Evolutionary conservation across 116 monocot species (phyloP).

Genomic region (Papilionanthe hybrid): DNA sequence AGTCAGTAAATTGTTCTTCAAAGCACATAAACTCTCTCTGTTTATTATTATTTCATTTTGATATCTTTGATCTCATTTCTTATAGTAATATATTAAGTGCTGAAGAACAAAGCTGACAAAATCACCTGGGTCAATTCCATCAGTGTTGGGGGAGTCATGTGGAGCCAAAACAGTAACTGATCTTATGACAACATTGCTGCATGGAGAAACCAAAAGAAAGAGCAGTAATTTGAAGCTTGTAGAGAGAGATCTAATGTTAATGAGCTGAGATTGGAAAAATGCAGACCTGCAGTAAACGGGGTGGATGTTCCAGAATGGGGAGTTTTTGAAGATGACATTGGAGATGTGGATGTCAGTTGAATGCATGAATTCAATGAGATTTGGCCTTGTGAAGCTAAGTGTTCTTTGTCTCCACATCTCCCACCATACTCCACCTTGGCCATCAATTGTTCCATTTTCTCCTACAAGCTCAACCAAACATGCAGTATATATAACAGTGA

Average conservation of each 20-base stretch:
- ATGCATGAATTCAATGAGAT: conserved; percentile 47
- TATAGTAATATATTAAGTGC: not conserved
- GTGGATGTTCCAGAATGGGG: conserved; percentile 64
- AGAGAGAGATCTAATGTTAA: not conserved
- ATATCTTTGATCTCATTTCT: too few species aligned
- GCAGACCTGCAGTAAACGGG: conserved; percentile 52
- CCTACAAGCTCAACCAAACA: conserved; percentile 14
- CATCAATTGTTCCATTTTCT: conserved; percentile 59
- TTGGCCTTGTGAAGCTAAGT: conserved; percentile 42
- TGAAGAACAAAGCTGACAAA: not conserved
- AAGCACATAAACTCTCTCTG: too few species aligned
- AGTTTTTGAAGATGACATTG: conserved; percentile 40
- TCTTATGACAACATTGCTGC: conserved; percentile 45
- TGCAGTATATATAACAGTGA: too few species aligned
- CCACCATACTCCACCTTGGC: conserved; percentile 64
- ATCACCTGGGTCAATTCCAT: conserved; percentile 59
- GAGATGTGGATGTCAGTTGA: conserved; percentile 42
- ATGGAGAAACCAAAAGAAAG: not conserved
- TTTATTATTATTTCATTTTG: too few species aligned
- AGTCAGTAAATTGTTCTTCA: too few species aligned
- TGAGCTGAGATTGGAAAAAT: not conserved
- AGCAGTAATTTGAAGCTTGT: too few species aligned
- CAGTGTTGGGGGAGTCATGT: conserved; percentile 54
- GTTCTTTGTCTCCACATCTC: conserved; percentile 49
- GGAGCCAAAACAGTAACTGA: conserved; percentile 43